A percentile compares a stretch with the other conserved stretches of the same genome.
Conservation (phyloP, 2,329 filamentous ascomycete species). For the Boeremia exigua region DNA sequence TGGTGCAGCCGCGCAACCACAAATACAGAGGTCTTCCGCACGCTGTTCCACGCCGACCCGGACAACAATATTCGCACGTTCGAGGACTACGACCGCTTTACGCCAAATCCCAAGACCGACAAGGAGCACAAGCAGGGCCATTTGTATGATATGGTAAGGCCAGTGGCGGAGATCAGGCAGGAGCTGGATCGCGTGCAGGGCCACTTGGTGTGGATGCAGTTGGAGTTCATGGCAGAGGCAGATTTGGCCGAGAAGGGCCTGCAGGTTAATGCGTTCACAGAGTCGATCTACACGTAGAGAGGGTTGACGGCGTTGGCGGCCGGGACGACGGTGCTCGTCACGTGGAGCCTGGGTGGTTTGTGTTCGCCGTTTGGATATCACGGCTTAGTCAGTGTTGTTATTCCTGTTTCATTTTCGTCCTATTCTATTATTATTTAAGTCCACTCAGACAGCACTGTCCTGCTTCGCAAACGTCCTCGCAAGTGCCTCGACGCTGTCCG, state of each 20-base stretch:
- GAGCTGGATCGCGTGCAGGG: slow-evolving; percentile 83
- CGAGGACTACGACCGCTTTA: slow-evolving; percentile 84
- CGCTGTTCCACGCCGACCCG: slow-evolving; percentile 85
- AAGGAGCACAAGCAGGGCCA: slow-evolving; percentile 76
- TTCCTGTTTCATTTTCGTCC: too few species aligned
- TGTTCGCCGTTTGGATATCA: not conserved
- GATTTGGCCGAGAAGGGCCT: slow-evolving; percentile 90
- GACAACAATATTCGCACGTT: slow-evolving; percentile 90
- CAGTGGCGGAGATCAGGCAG: slow-evolving; percentile 70
- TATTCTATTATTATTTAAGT: not conserved
- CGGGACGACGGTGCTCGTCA: not conserved
- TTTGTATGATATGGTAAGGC: slow-evolving; percentile 75
- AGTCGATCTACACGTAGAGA: slow-evolving; percentile 77
- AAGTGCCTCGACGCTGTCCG: slow-evolving; percentile 51
- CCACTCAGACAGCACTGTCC: slow-evolving; percentile 42
- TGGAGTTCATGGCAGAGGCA: slow-evolving; percentile 82
- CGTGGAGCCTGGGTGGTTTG: not conserved
- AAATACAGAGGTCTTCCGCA: slow-evolving; percentile 78
- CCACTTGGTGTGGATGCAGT: slow-evolving; percentile 94
- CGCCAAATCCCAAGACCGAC: slow-evolving; percentile 60
- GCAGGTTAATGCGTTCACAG: slow-evolving; percentile 84
- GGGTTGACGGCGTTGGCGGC: not conserved
- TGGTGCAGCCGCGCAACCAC: slow-evolving; percentile 73
- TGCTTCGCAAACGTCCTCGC: slow-evolving; percentile 51
- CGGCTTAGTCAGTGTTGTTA: too few species aligned